Percentiles rank a stretch among this genome's conserved stretches.
Evolutionary conservation across 2,329 filamentous ascomycete species (phyloP).

Genomic region (Colletotrichum filicis): DNA sequence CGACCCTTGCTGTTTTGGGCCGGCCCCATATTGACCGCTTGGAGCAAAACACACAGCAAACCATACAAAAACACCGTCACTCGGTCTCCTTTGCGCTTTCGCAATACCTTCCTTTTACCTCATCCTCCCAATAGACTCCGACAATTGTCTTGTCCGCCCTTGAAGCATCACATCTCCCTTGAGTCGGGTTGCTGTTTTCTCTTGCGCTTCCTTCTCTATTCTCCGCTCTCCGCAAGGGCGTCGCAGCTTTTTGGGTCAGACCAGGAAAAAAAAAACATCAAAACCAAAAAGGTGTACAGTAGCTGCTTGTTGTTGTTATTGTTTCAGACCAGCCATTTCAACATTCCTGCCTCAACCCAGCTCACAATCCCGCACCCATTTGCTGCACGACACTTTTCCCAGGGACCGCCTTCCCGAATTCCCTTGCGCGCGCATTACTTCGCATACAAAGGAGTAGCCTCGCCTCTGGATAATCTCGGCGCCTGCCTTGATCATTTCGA

Average conservation of each 20-base stretch:
- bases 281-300: neutral
- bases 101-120: constrained; percentile 35
- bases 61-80: constrained; percentile 36
- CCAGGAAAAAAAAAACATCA: neutral
- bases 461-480: constrained; percentile 25
- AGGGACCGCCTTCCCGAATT: neutral
- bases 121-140: constrained; percentile 6
- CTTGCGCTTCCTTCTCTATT: neutral
- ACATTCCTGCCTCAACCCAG: constrained; percentile 24
- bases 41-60: constrained; percentile 33
- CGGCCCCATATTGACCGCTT: constrained; percentile 34
- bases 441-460: constrained; percentile 34
- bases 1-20: constrained; percentile 35
- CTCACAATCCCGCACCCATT: constrained; percentile 2
- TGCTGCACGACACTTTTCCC: constrained; percentile 8
- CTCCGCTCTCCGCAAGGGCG: neutral
- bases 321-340: constrained; percentile 32
- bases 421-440: constrained; percentile 29
- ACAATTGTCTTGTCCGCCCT: constrained; percentile 2
- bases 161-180: neutral
- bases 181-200: neutral
- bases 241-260: neutral
- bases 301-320: constrained; percentile 34
- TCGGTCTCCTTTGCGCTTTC: constrained; percentile 24
- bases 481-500: constrained; percentile 23